phyloP scores from a whole-genome alignment of 768 basidiomycete species.

The Auriscalpium orientale region DNA sequence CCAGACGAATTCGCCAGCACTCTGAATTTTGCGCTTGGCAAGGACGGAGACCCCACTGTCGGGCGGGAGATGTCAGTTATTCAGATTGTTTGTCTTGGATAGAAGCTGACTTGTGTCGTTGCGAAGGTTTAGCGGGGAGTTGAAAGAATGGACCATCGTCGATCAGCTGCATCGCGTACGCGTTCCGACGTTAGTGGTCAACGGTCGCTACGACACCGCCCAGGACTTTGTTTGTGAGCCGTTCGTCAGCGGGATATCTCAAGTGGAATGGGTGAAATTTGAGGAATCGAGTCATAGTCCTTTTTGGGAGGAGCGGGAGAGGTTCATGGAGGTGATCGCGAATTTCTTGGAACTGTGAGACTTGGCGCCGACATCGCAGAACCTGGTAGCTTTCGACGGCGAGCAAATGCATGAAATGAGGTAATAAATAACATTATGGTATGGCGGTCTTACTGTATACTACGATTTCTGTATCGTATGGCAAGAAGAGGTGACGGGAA shows the following conservation, averaged over 20 bases:
- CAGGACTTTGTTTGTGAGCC: slow-evolving; percentile 31
- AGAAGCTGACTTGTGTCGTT: too few relatives aligned
- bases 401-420: too few relatives aligned
- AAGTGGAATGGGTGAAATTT: slow-evolving; percentile 33
- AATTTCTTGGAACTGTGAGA: too few relatives aligned
- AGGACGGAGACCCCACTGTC: not conserved
- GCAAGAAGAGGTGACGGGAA: too few relatives aligned
- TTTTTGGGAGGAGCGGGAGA: too few relatives aligned
- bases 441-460: too few relatives aligned
- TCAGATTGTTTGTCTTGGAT: not conserved
- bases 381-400: too few relatives aligned
- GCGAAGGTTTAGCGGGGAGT: slow-evolving; percentile 27
- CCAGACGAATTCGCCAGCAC: not conserved
- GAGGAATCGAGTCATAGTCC: too few relatives aligned
- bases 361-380: too few relatives aligned
- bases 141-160: slow-evolving; percentile 43
- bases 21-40: not conserved
- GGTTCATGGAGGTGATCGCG: too few relatives aligned
- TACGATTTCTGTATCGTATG: too few relatives aligned
- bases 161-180: slow-evolving; percentile 36
- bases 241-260: slow-evolving; percentile 31
- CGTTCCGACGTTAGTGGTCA: slow-evolving; percentile 26
- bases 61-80: not conserved
- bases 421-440: too few relatives aligned
- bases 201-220: slow-evolving; percentile 34